A percentile compares a stretch with the other conserved stretches of the same genome.
These are phyloP conservation scores for Eustoma russellianum DNA, from an alignment of 257 asterid species.

Conservation along the genomic window DNA sequence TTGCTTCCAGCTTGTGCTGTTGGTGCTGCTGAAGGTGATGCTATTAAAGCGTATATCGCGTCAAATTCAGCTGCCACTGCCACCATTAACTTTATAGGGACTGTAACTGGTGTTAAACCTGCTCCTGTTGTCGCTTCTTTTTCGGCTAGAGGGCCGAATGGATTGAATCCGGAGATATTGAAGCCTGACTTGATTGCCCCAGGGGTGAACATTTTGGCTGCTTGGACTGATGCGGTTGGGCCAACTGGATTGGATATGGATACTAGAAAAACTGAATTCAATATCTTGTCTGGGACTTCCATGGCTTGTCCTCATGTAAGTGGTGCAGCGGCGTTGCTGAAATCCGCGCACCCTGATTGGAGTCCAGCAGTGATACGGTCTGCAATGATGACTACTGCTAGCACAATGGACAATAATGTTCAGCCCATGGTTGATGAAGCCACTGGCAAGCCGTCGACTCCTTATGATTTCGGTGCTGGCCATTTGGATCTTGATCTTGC, in stretches of 20 bases:
- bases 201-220: constrained; percentile 87
- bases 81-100: constrained; percentile 60
- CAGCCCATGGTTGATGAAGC: constrained; percentile 64
- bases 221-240: constrained; percentile 89
- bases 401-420: constrained; percentile 35
- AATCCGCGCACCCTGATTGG: constrained; percentile 98
- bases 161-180: constrained; percentile 74
- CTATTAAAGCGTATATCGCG: constrained; percentile 48
- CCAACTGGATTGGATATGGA: constrained; percentile 83
- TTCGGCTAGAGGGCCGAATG: constrained; percentile 86
- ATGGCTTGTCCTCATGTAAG: constrained; percentile 98
- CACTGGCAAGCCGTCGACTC: constrained; percentile 59
- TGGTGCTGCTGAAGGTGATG: constrained; percentile 69
- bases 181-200: constrained; percentile 93
- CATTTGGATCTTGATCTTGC: constrained; percentile 77
- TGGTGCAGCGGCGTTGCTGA: constrained; percentile 94
- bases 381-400: constrained; percentile 94
- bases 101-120: constrained; percentile 68
- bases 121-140: constrained; percentile 97
- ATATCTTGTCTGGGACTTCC: constrained; percentile 84
- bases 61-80: constrained; percentile 43
- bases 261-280: constrained; percentile 65
- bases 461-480: constrained; percentile 86
- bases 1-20: constrained; percentile 73
- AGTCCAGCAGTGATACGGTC: constrained; percentile 88